Percentiles rank a stretch among this genome's conserved stretches.
Evolutionary conservation across 2,329 filamentous ascomycete genomes (phyloP).

Genomic region (Epicoccum nigrum): DNA sequence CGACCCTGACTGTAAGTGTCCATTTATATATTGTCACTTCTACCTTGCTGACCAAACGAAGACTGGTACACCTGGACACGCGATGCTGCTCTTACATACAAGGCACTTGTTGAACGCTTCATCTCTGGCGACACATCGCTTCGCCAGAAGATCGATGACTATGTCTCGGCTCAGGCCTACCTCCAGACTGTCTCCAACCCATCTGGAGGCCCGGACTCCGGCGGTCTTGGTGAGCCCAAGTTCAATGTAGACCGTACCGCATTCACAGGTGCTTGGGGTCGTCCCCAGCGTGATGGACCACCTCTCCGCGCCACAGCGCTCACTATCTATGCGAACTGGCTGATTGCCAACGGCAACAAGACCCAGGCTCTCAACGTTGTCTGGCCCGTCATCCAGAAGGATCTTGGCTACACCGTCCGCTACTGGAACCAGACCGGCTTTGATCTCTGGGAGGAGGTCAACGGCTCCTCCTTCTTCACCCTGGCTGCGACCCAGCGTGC

Average conservation of each 20-base stretch:
- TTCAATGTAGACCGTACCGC: slow-evolving; percentile 68
- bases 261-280: slow-evolving; percentile 74
- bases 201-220: slow-evolving; percentile 61
- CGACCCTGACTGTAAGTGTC: slow-evolving; percentile 58
- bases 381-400: slow-evolving; percentile 78
- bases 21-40: neutral
- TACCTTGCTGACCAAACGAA: slow-evolving; percentile 37
- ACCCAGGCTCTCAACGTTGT: slow-evolving; percentile 55
- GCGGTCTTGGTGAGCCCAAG: slow-evolving; percentile 73
- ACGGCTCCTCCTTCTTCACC: slow-evolving; percentile 81
- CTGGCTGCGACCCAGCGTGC: slow-evolving; percentile 71
- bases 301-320: slow-evolving; percentile 76
- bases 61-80: slow-evolving; percentile 82
- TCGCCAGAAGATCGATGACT: slow-evolving; percentile 69
- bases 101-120: slow-evolving; percentile 71
- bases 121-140: slow-evolving; percentile 63
- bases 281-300: slow-evolving; percentile 81
- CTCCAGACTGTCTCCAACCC: slow-evolving; percentile 73
- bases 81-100: slow-evolving; percentile 74
- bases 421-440: slow-evolving; percentile 69
- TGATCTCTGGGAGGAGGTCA: slow-evolving; percentile 85
- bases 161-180: slow-evolving; percentile 69
- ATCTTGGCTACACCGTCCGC: slow-evolving; percentile 75
- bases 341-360: slow-evolving; percentile 66
- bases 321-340: slow-evolving; percentile 74